These are phyloP conservation scores for Scenedesmus sp. DNA, from an alignment of 163 green algal species.

Conservation along the genomic window DNA sequence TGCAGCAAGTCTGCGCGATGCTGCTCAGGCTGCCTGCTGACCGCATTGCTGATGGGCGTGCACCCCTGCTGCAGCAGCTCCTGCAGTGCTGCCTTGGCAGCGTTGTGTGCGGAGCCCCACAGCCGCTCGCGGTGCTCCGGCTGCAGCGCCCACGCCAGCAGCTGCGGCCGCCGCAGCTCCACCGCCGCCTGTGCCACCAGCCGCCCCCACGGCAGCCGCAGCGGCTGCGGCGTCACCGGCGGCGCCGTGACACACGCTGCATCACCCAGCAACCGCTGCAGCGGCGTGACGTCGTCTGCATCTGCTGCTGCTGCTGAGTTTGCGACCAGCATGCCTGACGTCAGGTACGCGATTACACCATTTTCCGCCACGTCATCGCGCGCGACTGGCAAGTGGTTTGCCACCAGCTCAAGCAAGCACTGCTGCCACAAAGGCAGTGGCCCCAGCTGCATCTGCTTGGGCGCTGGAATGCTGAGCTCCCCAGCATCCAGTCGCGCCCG, in stretches of 20 bases:
- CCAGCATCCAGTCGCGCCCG: not conserved
- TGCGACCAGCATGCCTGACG: not conserved
- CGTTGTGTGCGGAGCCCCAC: not conserved
- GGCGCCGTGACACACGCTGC: not conserved
- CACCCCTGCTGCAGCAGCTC: not conserved
- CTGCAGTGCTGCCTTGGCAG: not conserved
- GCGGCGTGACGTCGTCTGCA: not conserved
- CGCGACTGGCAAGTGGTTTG: not conserved
- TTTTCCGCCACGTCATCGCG: no score
- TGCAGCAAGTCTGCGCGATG: not conserved
- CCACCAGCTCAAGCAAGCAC: not conserved
- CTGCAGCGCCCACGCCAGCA: not conserved
- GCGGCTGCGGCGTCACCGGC: not conserved
- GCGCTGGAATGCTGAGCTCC: not conserved
- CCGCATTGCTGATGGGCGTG: not conserved
- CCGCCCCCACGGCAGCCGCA: not conserved
- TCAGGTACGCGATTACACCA: not conserved
- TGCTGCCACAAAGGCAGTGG: not conserved
- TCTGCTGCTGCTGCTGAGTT: not conserved
- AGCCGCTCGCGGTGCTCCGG: not conserved
- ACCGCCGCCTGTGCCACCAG: not conserved
- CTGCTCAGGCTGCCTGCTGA: not conserved
- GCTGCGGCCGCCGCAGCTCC: not conserved
- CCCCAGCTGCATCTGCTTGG: not conserved
- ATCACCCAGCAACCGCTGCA: not conserved